A percentile compares a stretch with the other conserved stretches of the same genome.
phyloP scores from a whole-genome alignment of 163 green algal species.

The Chlamydomonas reinhardtii region DNA sequence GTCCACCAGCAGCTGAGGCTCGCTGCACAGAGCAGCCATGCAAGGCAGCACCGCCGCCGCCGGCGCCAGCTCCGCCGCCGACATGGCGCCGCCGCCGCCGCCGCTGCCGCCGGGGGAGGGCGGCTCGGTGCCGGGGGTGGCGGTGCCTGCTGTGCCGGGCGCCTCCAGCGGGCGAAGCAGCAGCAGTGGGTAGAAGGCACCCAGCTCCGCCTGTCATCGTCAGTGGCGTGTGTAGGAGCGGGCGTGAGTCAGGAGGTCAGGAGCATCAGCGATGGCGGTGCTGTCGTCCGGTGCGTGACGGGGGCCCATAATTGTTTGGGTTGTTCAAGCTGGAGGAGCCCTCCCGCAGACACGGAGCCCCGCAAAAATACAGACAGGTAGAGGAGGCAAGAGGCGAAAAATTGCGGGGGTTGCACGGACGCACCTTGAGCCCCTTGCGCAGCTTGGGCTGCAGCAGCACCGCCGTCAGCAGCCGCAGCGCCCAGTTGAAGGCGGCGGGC shows the following conservation, averaged over 20 bases:
- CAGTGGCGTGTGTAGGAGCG: no score
- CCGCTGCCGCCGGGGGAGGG: not conserved
- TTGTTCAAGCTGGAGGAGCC: no score
- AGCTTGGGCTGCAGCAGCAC: slow-evolving; percentile 63
- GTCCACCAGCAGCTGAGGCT: slow-evolving; percentile 93
- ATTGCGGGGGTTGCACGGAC: no score
- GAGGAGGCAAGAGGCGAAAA: no score
- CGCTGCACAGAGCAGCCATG: slow-evolving; percentile 73
- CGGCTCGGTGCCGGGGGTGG: not conserved
- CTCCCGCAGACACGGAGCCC: no score
- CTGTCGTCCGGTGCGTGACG: no score
- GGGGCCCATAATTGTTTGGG: no score
- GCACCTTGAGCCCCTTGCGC: slow-evolving; percentile 49
- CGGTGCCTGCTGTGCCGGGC: not conserved
- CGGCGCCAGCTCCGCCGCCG: slow-evolving; percentile 34
- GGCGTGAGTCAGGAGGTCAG: no score
- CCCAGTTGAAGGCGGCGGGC: slow-evolving; percentile 66
- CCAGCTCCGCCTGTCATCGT: slow-evolving; percentile 89
- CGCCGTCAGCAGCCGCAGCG: slow-evolving; percentile 70
- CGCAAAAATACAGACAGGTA: no score
- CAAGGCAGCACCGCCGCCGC: slow-evolving; percentile 63
- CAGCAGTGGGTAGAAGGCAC: slow-evolving; percentile 93
- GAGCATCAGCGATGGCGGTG: no score
- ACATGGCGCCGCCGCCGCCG: no score
- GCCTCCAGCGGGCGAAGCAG: slow-evolving; percentile 87